Evolutionary conservation across 2,329 filamentous ascomycete species (phyloP), one percentile per base, ranked within the genome.

Genomic region (Uncinocarpus reesii): DNA sequence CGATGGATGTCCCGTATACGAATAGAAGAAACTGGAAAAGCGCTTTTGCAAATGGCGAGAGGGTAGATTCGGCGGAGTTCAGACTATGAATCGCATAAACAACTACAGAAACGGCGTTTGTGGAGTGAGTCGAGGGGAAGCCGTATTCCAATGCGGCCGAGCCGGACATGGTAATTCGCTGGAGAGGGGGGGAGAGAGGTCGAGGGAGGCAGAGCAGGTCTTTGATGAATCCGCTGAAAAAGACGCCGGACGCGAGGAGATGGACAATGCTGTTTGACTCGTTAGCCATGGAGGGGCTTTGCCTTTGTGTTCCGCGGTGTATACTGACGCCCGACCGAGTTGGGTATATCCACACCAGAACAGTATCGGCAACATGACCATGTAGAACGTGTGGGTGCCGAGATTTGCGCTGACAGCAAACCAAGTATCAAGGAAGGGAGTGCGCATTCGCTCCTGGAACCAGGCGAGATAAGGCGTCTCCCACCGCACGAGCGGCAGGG

Each of bases 361-460:
- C 57, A 95, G 77, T 55, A 96, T 86, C 4, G 92, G 92, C 60
- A 98, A 71, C 50, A 87, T 84, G 56, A 95, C 77, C 89, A 96
- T 96, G 74, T 95, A 98, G 72, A 95, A 96, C 0, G 92, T 98
- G 68, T 98, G 92, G 0, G 92, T 98, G 56, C 92, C 87, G 48
- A 96, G 78, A 66, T 96, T 98, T 54, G 92, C 92, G 0, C 89
- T 94, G 56, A 93, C 86, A 43, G 92, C 90, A 68, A 98, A 98
- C 72, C 95, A 98, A 53, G 86, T 86, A 68, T 98, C 92, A 60
- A 96, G 81, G 7, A 84, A 77, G 0, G 87, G 86, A 16, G 86
- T 83, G 60, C 90, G 84, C 63, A 90, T 68, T 63, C 74, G 80
- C 56, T 82, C 77, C 74, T 98, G 92, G 61, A 95, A 71, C 70